Conservation (phyloP, 495 filamentous ascomycete species). For the Xylaria telfairii region DNA sequence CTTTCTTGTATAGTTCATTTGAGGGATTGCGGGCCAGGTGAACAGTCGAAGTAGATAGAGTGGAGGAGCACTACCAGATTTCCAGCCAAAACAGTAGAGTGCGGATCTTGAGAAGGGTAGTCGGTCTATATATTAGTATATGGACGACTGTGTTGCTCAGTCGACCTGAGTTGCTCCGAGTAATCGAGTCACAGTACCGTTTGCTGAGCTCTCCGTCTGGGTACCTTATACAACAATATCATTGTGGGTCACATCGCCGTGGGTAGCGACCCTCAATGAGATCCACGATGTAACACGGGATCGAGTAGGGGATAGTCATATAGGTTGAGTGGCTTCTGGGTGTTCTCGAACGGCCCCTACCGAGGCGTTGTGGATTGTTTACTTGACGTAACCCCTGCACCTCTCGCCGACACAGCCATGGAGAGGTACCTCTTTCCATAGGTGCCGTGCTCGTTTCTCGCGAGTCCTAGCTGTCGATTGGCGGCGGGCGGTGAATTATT, state of each 20-base stretch:
- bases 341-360: conserved; percentile 13
- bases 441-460: background rate
- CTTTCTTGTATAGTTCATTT: conserved; percentile 46
- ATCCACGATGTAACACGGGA: conserved; percentile 18
- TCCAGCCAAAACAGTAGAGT: background rate
- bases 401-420: background rate
- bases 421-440: background rate
- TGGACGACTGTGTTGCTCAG: background rate
- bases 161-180: background rate
- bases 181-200: background rate
- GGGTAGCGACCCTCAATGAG: conserved; percentile 1
- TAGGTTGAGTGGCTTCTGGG: conserved; percentile 8
- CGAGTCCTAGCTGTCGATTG: background rate
- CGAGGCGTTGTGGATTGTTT: background rate
- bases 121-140: conserved; percentile 1
- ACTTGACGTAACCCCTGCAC: conserved; percentile 6
- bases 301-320: background rate
- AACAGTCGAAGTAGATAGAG: background rate
- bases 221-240: conserved; percentile 7
- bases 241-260: conserved; percentile 15
- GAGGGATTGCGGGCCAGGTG: background rate
- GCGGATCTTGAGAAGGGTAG: background rate
- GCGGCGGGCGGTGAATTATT: background rate
- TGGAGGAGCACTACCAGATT: background rate
- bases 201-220: background rate